Base-by-base conservation (phyloP, 805 yeast genomes). In the Monosporozyma siamensis region DNA sequence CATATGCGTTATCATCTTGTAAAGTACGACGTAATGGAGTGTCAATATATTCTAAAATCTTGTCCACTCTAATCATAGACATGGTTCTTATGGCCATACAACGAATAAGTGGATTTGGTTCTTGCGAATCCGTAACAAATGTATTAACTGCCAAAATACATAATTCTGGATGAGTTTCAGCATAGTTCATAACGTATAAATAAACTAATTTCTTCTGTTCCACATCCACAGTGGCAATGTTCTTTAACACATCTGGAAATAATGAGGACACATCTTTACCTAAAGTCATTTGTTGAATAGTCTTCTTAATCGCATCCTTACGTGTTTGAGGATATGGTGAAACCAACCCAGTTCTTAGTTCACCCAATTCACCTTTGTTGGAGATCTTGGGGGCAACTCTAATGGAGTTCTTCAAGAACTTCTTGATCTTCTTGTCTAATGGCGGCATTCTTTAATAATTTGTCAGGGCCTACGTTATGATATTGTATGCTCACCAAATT, bases 21-120 rank as follows among this genome's bases (percentile, higher is more conserved):
- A 92, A 68, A 1, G 97, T 89, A 53, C 84, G 74, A 48, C 80
- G 79, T 49, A 92, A 69, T 0, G 98, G 98, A 17, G 82, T 80
- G 49, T 87, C 92, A 79, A 92, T 77, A 60, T 92, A 92, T 59
- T 90, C 97, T 34, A 88, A 85, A 79, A 92, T 89, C 63, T 84
- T 89, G 57, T 85, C 95, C 15, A 92, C 97, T 36, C 97, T 71
- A 40, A 92, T 88, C 67, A 97, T 90, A 0, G 98, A 97, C 99
- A 92, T 92, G 10, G 99, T 92, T 57, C 98, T 77, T 46, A 92
- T 89, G 0, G 99, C 97, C 65, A 92, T 75, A 1, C 97, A 95
- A 43, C 97, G 74, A 21, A 92, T 89, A 53, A 94, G 72, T 1
- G 99, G 99, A 58, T 92, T 92, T 39, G 96, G 95, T 61, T 92